These are phyloP conservation scores for Conticribra guillardii DNA, from an alignment of 108 stramenopile species.

Conservation along the genomic window DNA sequence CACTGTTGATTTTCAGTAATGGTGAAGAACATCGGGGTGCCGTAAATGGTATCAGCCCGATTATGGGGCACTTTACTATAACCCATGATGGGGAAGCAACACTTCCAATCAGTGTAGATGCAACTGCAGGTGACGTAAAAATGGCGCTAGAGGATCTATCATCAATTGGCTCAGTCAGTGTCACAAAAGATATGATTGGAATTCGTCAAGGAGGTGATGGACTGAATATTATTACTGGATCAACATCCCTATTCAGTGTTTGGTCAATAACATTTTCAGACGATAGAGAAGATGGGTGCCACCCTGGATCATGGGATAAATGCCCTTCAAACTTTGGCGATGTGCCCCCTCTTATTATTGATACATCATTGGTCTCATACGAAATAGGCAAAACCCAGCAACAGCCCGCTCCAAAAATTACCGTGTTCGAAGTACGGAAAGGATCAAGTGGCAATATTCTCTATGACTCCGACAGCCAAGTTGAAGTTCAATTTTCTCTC, in stretches of 20 bases:
- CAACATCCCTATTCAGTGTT: slow-evolving; percentile 22
- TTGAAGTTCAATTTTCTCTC: slow-evolving; percentile 45
- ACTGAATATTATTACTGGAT: slow-evolving; percentile 4
- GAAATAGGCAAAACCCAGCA: slow-evolving; percentile 27
- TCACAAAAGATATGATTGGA: slow-evolving; percentile 38
- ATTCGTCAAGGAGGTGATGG: slow-evolving; percentile 2
- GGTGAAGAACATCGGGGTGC: slow-evolving; percentile 35
- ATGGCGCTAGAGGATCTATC: slow-evolving; percentile 54
- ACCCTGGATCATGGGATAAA: slow-evolving; percentile 37
- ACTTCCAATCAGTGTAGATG: slow-evolving; percentile 47
- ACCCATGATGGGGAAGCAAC: slow-evolving; percentile 35
- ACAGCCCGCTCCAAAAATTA: slow-evolving; percentile 27
- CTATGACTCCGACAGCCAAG: slow-evolving; percentile 28
- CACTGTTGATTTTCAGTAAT: slow-evolving; percentile 29
- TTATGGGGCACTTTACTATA: slow-evolving; percentile 39
- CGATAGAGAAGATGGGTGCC: slow-evolving; percentile 21
- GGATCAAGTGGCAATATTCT: slow-evolving; percentile 66
- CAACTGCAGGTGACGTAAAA: slow-evolving; percentile 53
- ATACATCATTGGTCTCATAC: slow-evolving; percentile 17
- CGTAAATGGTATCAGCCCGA: slow-evolving; percentile 38
- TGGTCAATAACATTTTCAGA: slow-evolving; percentile 47
- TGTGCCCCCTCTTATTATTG: slow-evolving; percentile 21
- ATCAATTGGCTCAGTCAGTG: slow-evolving; percentile 57
- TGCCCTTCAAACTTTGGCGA: slow-evolving; percentile 44
- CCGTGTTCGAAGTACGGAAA: slow-evolving; percentile 52